phyloP scores from a whole-genome alignment of 202 grass and related monocot genomes.

The Sporobolus alterniflorus region DNA sequence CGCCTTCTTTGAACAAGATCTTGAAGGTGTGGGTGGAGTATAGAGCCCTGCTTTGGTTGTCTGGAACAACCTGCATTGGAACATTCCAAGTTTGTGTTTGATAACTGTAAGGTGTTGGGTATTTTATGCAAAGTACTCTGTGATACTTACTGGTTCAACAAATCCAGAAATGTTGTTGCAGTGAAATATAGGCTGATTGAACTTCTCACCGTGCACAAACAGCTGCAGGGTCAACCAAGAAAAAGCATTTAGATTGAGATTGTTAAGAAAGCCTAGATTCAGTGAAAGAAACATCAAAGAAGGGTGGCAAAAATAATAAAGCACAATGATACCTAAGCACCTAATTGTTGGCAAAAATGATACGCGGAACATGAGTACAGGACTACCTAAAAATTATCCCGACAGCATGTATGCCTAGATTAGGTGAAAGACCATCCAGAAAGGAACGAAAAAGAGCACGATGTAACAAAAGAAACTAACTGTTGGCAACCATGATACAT shows the following conservation, averaged over 20 bases:
- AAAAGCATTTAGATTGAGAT: conserved; percentile 4
- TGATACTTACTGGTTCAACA: conserved; percentile 83
- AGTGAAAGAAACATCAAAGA: neutral
- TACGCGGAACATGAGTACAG: neutral
- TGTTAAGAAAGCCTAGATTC: neutral
- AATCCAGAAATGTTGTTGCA: conserved; percentile 95
- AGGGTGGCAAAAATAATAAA: neutral
- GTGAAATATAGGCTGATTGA: conserved; percentile 92
- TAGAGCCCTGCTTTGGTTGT: conserved; percentile 70
- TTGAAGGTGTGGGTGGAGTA: conserved; percentile 92
- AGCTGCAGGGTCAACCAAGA: conserved; percentile 48
- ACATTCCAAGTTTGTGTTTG: neutral
- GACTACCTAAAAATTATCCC: neutral
- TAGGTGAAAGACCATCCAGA: neutral
- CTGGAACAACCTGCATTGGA: conserved; percentile 66
- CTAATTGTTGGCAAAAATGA: neutral
- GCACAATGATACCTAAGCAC: neutral
- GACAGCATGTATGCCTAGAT: neutral
- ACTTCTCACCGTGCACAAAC: conserved; percentile 83
- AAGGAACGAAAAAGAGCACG: neutral
- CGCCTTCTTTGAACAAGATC: conserved; percentile 98
- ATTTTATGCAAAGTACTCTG: neutral
- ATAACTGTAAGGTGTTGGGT: neutral
- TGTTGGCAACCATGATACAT: neutral
- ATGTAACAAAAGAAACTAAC: neutral